phyloP scores from a whole-genome alignment of 2,329 filamentous ascomycete genomes.

The Fusarium sterilihyphosum region DNA sequence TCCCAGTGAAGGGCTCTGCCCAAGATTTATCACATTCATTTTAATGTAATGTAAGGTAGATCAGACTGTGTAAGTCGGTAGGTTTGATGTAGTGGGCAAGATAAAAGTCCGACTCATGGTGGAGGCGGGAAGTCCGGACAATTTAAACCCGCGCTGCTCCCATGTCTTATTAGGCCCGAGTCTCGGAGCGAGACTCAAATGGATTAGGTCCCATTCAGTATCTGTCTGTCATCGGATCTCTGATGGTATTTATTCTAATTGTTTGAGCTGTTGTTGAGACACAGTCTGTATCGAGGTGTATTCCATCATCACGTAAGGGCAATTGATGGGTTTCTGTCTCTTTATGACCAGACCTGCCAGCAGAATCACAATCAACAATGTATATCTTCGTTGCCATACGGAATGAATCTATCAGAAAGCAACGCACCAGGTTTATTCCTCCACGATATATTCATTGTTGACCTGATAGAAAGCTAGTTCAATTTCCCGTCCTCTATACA shows the following conservation, averaged over 20 bases:
- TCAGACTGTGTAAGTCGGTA: not conserved
- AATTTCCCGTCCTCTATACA: not conserved
- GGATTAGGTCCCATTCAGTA: not conserved
- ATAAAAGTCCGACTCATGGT: not conserved
- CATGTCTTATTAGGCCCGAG: not conserved
- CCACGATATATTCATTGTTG: not conserved
- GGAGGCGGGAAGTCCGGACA: conserved; percentile 3
- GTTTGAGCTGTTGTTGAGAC: not conserved
- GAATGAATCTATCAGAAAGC: not conserved
- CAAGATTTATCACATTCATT: conserved; percentile 1
- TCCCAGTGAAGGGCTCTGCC: not conserved
- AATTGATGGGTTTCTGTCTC: not conserved
- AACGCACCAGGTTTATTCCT: not conserved
- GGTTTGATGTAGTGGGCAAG: not conserved
- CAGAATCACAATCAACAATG: not conserved
- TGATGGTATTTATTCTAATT: not conserved
- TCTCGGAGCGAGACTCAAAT: not conserved
- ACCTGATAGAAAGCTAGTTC: not conserved
- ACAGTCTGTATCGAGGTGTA: not conserved
- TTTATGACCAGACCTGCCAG: not conserved
- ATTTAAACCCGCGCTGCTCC: not conserved
- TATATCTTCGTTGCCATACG: not conserved
- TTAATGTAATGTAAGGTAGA: not conserved
- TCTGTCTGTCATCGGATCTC: not conserved
- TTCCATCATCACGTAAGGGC: not conserved